Conservation (phyloP, 2,329 filamentous ascomycete species). For the Aureobasidium mangrovei region DNA sequence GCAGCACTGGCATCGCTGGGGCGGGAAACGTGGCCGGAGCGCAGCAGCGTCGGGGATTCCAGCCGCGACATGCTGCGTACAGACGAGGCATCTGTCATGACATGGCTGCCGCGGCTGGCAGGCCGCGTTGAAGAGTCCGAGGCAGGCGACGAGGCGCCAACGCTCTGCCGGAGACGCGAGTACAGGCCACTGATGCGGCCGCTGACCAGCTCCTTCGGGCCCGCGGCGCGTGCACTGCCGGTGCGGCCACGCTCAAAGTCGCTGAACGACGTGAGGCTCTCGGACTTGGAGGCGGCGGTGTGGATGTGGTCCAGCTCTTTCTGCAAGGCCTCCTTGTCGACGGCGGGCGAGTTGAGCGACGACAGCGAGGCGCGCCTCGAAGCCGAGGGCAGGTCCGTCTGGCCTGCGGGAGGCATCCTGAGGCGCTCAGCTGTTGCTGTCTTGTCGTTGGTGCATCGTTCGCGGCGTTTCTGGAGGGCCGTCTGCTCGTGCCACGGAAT, state of each 20-base stretch:
- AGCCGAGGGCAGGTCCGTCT: constrained; percentile 23
- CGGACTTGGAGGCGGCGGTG: constrained; percentile 74
- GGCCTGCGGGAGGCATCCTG: constrained; percentile 22
- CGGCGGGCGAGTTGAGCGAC: constrained; percentile 30
- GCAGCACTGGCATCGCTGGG: constrained; percentile 1
- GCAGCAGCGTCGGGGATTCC: constrained; percentile 1
- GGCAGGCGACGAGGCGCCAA: constrained; percentile 18
- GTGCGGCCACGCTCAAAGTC: constrained; percentile 70
- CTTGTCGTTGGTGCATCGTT: constrained; percentile 6
- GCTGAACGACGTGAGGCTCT: constrained; percentile 83
- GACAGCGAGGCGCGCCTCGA: constrained; percentile 32
- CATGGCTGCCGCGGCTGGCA: constrained; percentile 32
- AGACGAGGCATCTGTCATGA: constrained; percentile 23
- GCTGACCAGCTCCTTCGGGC: constrained; percentile 30
- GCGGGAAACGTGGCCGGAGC: constrained; percentile 7
- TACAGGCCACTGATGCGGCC: constrained; percentile 69
- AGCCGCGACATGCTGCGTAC: constrained; percentile 17
- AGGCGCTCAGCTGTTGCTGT: constrained; percentile 22
- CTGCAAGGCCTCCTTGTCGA: constrained; percentile 66
- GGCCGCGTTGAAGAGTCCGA: constrained; percentile 61
- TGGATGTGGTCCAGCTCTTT: constrained; percentile 82
- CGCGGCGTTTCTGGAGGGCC: neutral
- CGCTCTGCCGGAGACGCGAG: constrained; percentile 57
- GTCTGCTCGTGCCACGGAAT: too few relatives aligned
- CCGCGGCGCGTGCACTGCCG: constrained; percentile 17